Percentiles rank a stretch among this genome's conserved stretches.
These are phyloP conservation scores for Microdochium trichocladiopsis DNA, from an alignment of 2,329 filamentous ascomycete genomes.

Conservation along the genomic window DNA sequence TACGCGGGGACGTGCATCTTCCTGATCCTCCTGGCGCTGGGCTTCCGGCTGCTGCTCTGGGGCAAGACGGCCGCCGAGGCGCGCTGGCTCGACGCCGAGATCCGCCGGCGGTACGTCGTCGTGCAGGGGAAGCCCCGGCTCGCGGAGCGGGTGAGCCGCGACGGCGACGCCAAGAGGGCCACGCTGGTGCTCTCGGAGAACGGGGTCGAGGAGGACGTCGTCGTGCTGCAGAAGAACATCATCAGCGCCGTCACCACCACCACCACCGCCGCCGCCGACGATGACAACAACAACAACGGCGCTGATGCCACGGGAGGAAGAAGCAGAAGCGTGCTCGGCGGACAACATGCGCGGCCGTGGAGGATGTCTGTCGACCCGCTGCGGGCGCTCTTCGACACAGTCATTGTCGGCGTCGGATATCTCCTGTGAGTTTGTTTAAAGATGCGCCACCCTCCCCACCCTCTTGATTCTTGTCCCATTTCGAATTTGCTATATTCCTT, in stretches of 20 bases:
- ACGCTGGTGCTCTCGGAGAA: slow-evolving; percentile 56
- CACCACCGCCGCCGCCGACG: too few relatives aligned
- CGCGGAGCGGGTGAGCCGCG: slow-evolving; percentile 49
- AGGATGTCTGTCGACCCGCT: slow-evolving; percentile 73
- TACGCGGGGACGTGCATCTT: slow-evolving; percentile 94
- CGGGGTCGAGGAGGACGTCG: slow-evolving; percentile 74
- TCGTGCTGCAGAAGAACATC: slow-evolving; percentile 57
- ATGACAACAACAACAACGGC: background rate
- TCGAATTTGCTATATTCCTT: background rate
- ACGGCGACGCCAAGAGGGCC: slow-evolving; percentile 56
- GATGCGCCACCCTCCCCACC: too few relatives aligned
- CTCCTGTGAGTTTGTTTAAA: slow-evolving; percentile 70
- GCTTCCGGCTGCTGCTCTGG: slow-evolving; percentile 59
- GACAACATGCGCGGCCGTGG: slow-evolving; percentile 58
- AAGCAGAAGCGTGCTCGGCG: background rate
- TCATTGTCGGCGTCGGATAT: slow-evolving; percentile 73
- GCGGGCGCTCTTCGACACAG: slow-evolving; percentile 61
- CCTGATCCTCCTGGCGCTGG: slow-evolving; percentile 66
- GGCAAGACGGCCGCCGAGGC: slow-evolving; percentile 53
- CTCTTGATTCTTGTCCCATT: too few relatives aligned
- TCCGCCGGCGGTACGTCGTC: slow-evolving; percentile 69
- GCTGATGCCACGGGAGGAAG: too few relatives aligned
- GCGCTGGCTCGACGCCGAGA: slow-evolving; percentile 63
- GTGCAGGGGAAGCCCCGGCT: slow-evolving; percentile 58
- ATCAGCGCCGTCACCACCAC: slow-evolving; percentile 10